Base-by-base conservation (phyloP, 352 stramenopile genomes). In the Stramenopiles sp. region DNA sequence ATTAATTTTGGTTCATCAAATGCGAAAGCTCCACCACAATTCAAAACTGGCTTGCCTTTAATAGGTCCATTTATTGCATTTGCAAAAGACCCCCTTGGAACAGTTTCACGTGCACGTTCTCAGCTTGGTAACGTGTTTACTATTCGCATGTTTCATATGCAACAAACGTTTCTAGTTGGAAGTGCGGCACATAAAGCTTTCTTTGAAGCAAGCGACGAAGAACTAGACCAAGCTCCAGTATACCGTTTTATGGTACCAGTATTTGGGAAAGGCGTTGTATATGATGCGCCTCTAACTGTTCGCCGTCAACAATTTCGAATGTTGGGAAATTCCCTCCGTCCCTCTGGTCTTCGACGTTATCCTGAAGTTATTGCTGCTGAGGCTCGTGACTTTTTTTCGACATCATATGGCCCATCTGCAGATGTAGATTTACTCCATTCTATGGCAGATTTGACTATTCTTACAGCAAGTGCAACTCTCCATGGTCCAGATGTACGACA, bases 221-320 rank as follows among this genome's bases (percentile, higher is more conserved):
- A 68, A 8, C 53, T 88, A 41, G 66, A 56, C 39, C 72, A 87
- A 51, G 55, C 67, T 37, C 65, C 71, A 6, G 47, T 52, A 28
- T 89, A 89, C 48, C 52, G 61, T 19, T 86, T 87, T 51, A 89
- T 85, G 64, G 74, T 61, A 44, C 64, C 71, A 1, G 69, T 89
- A 21, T 89, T 89, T 53, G 73, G 73, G 24, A 52, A 56, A 3
- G 62, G 57, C 24, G 59, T 88, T 5, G 64, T 74, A 23, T 76
- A 75, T 45, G 59, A 73, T 38, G 56, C 58, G 4, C 53, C 61
- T 29, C 64, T 64, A 19, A 71, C 68, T 43, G 75, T 74, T 42
- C 55, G 69, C 23, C 64, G 70, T 44, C 56, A 75, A 23, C 73
- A 89, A 50, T 85, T 88, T 53, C 65, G 77, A 50, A 61, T 61